These are phyloP conservation scores for Tarenaya hassleriana DNA, from an alignment of 345 rosid species.

Conservation along the genomic window DNA sequence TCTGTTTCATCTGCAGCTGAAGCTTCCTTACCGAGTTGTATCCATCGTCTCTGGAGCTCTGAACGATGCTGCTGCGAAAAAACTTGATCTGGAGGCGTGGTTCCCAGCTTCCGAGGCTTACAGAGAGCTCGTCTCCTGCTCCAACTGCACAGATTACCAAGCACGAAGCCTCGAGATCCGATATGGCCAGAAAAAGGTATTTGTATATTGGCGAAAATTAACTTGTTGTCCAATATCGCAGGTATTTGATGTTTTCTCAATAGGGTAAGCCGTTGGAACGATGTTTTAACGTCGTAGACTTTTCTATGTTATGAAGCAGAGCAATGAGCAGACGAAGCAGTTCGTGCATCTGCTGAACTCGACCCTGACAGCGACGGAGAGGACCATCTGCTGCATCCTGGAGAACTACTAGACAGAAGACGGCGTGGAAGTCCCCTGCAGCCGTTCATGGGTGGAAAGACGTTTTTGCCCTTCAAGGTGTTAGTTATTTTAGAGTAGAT, in stretches of 20 bases:
- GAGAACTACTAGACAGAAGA: slow-evolving; percentile 83
- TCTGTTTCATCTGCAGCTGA: slow-evolving; percentile 45
- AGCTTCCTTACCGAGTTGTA: slow-evolving; percentile 71
- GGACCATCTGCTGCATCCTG: slow-evolving; percentile 89
- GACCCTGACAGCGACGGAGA: slow-evolving; percentile 93
- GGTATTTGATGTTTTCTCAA: too few relatives aligned
- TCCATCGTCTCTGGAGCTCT: slow-evolving; percentile 88
- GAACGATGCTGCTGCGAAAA: slow-evolving; percentile 94
- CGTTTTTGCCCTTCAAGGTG: slow-evolving; percentile 80
- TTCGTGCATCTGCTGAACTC: slow-evolving; percentile 90
- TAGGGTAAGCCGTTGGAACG: too few relatives aligned
- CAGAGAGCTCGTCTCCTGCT: slow-evolving; percentile 90
- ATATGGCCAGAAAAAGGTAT: slow-evolving; percentile 88
- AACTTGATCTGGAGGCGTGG: slow-evolving; percentile 94
- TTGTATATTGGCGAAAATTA: too few relatives aligned
- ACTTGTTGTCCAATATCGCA: too few relatives aligned
- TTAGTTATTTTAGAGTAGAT: too few relatives aligned
- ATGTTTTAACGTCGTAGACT: too few relatives aligned
- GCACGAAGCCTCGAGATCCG: slow-evolving; percentile 83
- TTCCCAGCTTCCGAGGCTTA: slow-evolving; percentile 85
- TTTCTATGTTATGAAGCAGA: too few relatives aligned
- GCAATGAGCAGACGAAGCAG: slow-evolving; percentile 71
- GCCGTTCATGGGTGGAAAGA: slow-evolving; percentile 63
- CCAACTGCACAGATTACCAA: slow-evolving; percentile 89
- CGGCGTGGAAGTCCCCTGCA: slow-evolving; percentile 76